phyloP scores from a whole-genome alignment of 2,329 filamentous ascomycete species.

The Penicillium sp. region DNA sequence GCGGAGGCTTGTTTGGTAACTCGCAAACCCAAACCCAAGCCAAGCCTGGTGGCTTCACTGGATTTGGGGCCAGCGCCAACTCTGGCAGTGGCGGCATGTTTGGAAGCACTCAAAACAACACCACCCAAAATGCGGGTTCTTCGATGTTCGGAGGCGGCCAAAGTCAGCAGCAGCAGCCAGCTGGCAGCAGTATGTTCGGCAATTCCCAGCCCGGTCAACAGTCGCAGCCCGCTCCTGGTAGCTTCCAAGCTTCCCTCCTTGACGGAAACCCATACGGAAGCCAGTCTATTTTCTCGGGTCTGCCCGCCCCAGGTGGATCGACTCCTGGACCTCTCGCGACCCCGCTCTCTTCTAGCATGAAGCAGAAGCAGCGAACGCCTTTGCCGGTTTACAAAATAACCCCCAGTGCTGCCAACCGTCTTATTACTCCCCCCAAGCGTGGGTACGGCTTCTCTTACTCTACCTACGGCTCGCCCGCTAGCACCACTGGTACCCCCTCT shows the following conservation, averaged over 20 bases:
- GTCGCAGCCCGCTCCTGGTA: conserved; percentile 45
- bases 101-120: conserved; percentile 39
- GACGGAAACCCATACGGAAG: conserved; percentile 90
- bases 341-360: conserved; percentile 74
- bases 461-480: conserved; percentile 80
- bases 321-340: conserved; percentile 89
- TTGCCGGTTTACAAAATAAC: conserved; percentile 87
- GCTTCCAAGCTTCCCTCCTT: conserved; percentile 74
- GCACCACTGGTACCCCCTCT: conserved; percentile 69
- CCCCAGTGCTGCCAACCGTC: conserved; percentile 74
- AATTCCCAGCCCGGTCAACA: conserved; percentile 51
- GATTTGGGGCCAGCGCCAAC: conserved; percentile 49
- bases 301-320: conserved; percentile 63
- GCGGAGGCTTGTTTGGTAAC: conserved; percentile 47
- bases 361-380: conserved; percentile 76
- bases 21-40: conserved; percentile 54
- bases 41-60: conserved; percentile 52
- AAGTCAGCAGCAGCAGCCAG: conserved; percentile 36
- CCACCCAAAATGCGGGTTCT: conserved; percentile 38
- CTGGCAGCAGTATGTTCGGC: conserved; percentile 54
- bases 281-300: conserved; percentile 77
- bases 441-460: conserved; percentile 94
- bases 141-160: conserved; percentile 61
- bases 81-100: conserved; percentile 52
- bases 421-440: conserved; percentile 80